These are phyloP conservation scores for Chamaecyparis obtusa DNA, from an alignment of 75 land plant species.

Conservation along the genomic window DNA sequence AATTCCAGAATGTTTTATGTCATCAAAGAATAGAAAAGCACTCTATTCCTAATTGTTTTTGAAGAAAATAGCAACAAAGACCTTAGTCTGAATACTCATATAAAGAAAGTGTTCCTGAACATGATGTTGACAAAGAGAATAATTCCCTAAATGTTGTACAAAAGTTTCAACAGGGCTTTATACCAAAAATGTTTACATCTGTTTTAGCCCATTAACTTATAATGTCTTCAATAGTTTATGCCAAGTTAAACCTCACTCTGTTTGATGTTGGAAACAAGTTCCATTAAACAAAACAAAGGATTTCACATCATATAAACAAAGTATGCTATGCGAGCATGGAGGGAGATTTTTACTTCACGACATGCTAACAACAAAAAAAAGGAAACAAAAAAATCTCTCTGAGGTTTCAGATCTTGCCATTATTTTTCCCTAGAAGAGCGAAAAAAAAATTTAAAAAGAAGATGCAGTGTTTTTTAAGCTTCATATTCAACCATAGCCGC, in stretches of 20 bases:
- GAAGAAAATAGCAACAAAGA: not conserved
- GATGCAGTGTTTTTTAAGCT: too few relatives aligned
- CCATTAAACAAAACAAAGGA: too few relatives aligned
- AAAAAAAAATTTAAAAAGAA: too few relatives aligned
- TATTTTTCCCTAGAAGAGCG: too few relatives aligned
- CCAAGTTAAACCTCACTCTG: slow-evolving; percentile 20
- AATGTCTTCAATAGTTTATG: slow-evolving; percentile 29
- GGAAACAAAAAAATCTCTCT: too few relatives aligned
- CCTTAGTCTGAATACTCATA: not conserved
- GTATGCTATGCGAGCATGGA: too few relatives aligned
- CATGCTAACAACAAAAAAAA: too few relatives aligned
- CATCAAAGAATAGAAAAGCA: not conserved
- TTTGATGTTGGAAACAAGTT: too few relatives aligned
- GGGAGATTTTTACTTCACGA: too few relatives aligned
- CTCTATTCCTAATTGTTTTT: not conserved
- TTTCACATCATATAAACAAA: too few relatives aligned
- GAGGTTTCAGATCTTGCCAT: too few relatives aligned
- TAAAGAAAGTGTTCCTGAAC: not conserved
- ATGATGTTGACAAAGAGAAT: not conserved
- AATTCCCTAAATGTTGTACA: not conserved
- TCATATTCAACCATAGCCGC: too few relatives aligned
- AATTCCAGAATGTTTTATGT: not conserved
- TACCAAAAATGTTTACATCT: slow-evolving; percentile 20
- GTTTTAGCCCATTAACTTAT: slow-evolving; percentile 11
- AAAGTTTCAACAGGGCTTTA: slow-evolving; percentile 13